A percentile compares a stretch with the other conserved stretches of the same genome.
phyloP scores from a whole-genome alignment of 305 asterid genomes.

The Fraxinus latifolia region DNA sequence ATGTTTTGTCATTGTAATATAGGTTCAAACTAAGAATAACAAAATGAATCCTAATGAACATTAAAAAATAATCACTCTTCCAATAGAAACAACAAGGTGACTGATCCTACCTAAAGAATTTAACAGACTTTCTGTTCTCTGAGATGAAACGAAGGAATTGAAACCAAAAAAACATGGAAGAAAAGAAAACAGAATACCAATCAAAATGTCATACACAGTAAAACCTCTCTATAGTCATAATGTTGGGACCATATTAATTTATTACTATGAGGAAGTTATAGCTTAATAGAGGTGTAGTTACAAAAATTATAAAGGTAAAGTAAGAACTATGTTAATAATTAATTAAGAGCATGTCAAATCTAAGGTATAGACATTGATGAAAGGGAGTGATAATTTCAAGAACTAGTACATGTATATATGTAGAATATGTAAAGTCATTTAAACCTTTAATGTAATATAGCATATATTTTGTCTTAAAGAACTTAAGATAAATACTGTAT shows the following conservation, averaged over 20 bases:
- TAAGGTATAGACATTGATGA: neutral
- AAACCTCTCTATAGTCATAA: neutral
- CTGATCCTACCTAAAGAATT: constrained; percentile 5
- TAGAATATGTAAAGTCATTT: neutral
- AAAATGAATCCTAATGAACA: neutral
- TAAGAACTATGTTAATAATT: neutral
- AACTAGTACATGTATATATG: neutral
- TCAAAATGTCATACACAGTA: neutral
- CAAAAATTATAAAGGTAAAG: neutral
- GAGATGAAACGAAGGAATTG: neutral
- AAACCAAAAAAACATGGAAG: neutral
- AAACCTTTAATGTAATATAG: neutral
- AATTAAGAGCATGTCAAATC: neutral
- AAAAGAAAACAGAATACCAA: neutral
- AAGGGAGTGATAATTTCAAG: neutral
- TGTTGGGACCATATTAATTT: neutral
- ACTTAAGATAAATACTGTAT: neutral
- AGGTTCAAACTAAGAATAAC: constrained; percentile 11
- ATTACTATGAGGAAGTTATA: neutral
- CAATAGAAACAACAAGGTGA: constrained; percentile 4
- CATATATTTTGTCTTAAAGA: neutral
- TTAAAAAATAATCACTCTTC: constrained; percentile 8
- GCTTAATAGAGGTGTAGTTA: neutral
- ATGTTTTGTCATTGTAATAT: neutral
- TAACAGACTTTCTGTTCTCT: constrained; percentile 9